Evolutionary conservation across 495 filamentous ascomycete genomes (phyloP), one percentile per base, ranked within the genome.

Genomic region (Halenospora varia): DNA sequence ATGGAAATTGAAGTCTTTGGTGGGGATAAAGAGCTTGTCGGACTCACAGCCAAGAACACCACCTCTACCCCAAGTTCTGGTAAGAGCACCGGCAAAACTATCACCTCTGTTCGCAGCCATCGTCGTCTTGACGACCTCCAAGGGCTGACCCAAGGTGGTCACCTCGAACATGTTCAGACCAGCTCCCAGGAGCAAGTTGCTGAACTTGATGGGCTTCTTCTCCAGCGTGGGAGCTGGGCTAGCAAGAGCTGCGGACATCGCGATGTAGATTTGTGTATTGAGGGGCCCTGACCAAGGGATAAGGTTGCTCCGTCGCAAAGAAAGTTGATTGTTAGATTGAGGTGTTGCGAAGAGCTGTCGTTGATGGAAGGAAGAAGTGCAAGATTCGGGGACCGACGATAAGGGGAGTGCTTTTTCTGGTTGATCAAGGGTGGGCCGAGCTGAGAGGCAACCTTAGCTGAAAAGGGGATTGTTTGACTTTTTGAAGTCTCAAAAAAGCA

Each of bases 151-250:
- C 67, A 93, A 76, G 29, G 90, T 86, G 59, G 90, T 95, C 70
- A 96, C 92, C 77, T 84, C 88, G 68, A 67, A 62, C 86, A 98
- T 80, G 79, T 98, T 97, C 76, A 98, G 80, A 47, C 93, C 93
- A 67, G 90, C 95, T 63, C 94, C 94, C 68, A 98, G 81, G 67
- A 98, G 79, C 81, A 98, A 76, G 77, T 97, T 98, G 78, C 91
- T 96, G 83, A 97, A 97, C 84, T 96, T 97, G 81, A 98, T 85
- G 60, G 95, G 95, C 84, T 98, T 97, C 88, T 97, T 97, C 87
- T 96, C 92, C 1, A 56, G 60, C 76, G 71, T 79, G 67, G 80
- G 77, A 68, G 82, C 77, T 68, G 79, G 73, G 70, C 4, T 35
- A 35, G 83, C 77, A n/a, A n/a, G n/a, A 68, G 66, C 68, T 57